Percentiles rank a stretch among this genome's conserved stretches.
Evolutionary conservation across 768 basidiomycete genomes (phyloP).

Genomic region (Pluteus cervinus): DNA sequence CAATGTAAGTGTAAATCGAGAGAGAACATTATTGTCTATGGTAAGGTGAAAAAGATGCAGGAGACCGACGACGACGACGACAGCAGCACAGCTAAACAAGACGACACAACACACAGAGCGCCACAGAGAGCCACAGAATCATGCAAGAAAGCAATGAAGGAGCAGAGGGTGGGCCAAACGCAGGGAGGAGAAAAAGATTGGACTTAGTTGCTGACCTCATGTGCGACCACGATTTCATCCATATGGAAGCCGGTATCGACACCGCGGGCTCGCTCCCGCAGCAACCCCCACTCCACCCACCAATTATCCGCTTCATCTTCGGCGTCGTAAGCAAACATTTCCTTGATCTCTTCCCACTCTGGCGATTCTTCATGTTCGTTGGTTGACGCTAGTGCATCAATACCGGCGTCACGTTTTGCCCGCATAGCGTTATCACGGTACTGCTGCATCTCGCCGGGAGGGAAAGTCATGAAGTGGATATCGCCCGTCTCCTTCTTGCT

Average conservation of each 20-base stretch:
- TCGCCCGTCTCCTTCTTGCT: constrained; percentile 37
- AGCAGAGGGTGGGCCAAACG: too few relatives aligned
- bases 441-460: constrained; percentile 32
- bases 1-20: too few relatives aligned
- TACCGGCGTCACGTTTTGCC: constrained; percentile 20
- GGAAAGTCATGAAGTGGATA: constrained; percentile 38
- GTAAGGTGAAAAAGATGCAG: too few relatives aligned
- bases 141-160: too few relatives aligned
- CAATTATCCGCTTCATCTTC: constrained; percentile 57
- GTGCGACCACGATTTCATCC: not conserved
- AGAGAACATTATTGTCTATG: too few relatives aligned
- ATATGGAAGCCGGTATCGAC: constrained; percentile 5
- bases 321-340: constrained; percentile 47
- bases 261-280: constrained; percentile 30
- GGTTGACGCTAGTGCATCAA: constrained; percentile 13
- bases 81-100: too few relatives aligned
- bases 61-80: too few relatives aligned
- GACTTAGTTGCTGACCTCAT: not conserved
- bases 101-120: too few relatives aligned
- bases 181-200: too few relatives aligned
- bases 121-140: too few relatives aligned
- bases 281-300: constrained; percentile 50
- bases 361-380: constrained; percentile 14
- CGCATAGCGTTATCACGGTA: constrained; percentile 36
- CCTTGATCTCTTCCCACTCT: constrained; percentile 43